Percentiles rank a stretch among this genome's conserved stretches.
Conservation (phyloP, 1,284 basidiomycete species). For the Cutaneotrichosporon sp. region DNA sequence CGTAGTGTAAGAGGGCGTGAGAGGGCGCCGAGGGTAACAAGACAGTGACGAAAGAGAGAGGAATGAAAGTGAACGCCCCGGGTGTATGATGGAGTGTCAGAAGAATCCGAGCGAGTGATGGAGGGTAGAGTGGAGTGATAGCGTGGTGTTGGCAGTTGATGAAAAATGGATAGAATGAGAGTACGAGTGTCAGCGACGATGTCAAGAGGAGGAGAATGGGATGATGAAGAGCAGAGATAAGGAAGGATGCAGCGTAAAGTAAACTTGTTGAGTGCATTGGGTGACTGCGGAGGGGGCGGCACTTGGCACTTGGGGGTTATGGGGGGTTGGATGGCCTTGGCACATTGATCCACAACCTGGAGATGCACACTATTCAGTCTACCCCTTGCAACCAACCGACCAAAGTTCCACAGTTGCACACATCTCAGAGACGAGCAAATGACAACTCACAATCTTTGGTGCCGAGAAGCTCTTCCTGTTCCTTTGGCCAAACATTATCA, state of each 20-base stretch:
- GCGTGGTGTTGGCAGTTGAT: not conserved
- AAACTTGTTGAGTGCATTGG: not conserved
- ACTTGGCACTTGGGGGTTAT: too few relatives aligned
- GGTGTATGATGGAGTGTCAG: not conserved
- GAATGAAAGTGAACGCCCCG: not conserved
- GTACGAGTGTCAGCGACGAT: not conserved
- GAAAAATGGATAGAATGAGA: not conserved
- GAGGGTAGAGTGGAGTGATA: not conserved
- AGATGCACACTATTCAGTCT: not conserved
- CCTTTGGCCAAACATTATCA: conserved; percentile 14
- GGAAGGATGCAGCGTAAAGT: not conserved
- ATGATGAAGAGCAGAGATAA: not conserved
- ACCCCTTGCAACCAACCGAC: not conserved
- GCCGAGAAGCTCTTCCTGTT: conserved; percentile 16
- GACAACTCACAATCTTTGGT: conserved; percentile 16
- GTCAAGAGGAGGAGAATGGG: too few relatives aligned
- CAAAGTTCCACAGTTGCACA: not conserved
- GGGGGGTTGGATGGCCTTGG: not conserved
- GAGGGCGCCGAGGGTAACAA: not conserved
- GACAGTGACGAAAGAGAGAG: not conserved
- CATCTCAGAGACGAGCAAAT: not conserved
- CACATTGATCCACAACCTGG: not conserved
- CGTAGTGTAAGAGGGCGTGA: not conserved
- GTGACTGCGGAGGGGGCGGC: not conserved
- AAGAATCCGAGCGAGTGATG: not conserved